A percentile compares a stretch with the other conserved stretches of the same genome.
Evolutionary conservation across 2,329 filamentous ascomycete species (phyloP).

Genomic region (Camillea tinctor): DNA sequence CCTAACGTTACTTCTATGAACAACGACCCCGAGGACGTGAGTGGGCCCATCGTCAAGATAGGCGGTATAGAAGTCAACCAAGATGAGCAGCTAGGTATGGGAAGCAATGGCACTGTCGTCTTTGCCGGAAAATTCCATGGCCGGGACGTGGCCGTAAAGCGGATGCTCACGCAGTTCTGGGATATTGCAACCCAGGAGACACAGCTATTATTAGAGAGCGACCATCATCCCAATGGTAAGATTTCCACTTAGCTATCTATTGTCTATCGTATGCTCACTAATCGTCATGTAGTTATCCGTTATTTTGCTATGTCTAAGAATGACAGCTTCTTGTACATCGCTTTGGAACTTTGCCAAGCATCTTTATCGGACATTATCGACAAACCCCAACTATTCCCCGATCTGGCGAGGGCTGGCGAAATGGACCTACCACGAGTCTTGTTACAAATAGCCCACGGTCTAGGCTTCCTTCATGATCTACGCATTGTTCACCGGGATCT

Average conservation of each 20-base stretch:
- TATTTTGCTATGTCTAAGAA: conserved; percentile 93
- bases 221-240: conserved; percentile 83
- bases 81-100: conserved; percentile 66
- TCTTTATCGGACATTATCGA: conserved; percentile 91
- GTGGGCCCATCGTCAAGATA: conserved; percentile 59
- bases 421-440: conserved; percentile 76
- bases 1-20: conserved; percentile 60
- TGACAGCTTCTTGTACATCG: conserved; percentile 91
- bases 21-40: conserved; percentile 59
- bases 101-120: conserved; percentile 95
- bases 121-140: conserved; percentile 94
- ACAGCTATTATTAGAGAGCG: conserved; percentile 83
- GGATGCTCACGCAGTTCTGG: conserved; percentile 94
- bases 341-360: conserved; percentile 88
- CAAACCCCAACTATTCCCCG: conserved; percentile 64
- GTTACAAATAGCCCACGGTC: conserved; percentile 84
- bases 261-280: conserved; percentile 16
- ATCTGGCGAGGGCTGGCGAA: conserved; percentile 70
- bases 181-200: conserved; percentile 96
- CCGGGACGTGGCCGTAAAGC: conserved; percentile 90
- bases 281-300: conserved; percentile 67
- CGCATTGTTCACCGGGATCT: conserved; percentile 96
- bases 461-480: conserved; percentile 84
- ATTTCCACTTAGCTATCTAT: neutral
- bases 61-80: conserved; percentile 64